Evolutionary conservation across 371 early-diverging fungal genomes (phyloP), one percentile per base, ranked within the genome.

Genomic region (Dichotomocladium elegans): DNA sequence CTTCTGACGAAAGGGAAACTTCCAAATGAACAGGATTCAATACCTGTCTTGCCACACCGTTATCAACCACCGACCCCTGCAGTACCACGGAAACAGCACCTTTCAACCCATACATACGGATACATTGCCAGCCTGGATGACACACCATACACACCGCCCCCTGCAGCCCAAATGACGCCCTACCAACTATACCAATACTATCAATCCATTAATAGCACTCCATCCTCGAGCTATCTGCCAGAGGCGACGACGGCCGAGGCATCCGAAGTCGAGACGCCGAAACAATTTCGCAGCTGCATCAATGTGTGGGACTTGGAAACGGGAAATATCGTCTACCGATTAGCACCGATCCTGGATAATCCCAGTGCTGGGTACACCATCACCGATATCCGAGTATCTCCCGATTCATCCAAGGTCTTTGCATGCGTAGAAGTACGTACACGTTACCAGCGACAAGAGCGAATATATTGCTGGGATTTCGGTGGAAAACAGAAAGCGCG

Each of bases 271-370:
- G n/a, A n/a, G n/a, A n/a, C n/a, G 24, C 12, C 47, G 10, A 50
- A 50, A 48, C 33, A 45, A 3, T 31, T 44, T 24, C 63, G 64
- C 41, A 64, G 71, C 6, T 82, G 81, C 50, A 68, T 82, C 4
- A 72, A 82, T 59, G 79, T 82, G 10, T 82, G 81, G 80, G 70
- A 77, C 41, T 41, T 82, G 21, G 70, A 71, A n/a, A 80, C 74
- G 0, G 80, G 80, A 2, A 58, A 74, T 15, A 51, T 74, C 14
- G 63, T 57, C 0, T 80, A 78, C 43, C 69, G 75, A 14, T 57
- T 82, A 4, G 58, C 74, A 1, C 27, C 56, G 1, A 53, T 33
- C 3, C 26, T 64, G 7, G 58, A 58, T 3, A 31, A 41, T 5
- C 57, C 63, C 9, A 44, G 54, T 24, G 45, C 55, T 24, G 28